These are phyloP conservation scores for Lactifluus subvellereus DNA, from an alignment of 768 basidiomycete species.

Conservation along the genomic window DNA sequence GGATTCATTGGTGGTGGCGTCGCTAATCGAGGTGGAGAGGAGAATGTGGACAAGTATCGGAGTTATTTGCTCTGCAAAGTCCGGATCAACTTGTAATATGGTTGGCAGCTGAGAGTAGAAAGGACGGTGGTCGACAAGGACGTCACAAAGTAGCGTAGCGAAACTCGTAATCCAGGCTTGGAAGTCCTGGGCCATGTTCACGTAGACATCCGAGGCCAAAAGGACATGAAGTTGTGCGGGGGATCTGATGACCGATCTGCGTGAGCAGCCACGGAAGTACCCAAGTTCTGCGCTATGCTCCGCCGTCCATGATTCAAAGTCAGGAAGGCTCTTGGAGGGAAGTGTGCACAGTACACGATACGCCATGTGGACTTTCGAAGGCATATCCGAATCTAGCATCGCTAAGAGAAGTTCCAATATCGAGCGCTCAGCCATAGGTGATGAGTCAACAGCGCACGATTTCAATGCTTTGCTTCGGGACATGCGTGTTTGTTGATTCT, in stretches of 20 bases:
- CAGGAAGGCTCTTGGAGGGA: conserved; percentile 15
- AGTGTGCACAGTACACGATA: conserved; percentile 22
- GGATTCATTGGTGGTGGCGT: conserved; percentile 25
- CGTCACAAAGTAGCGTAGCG: conserved; percentile 51
- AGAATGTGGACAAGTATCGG: conserved; percentile 72
- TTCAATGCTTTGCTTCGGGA: conserved; percentile 5
- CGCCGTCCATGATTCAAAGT: conserved; percentile 6
- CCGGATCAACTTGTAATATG: conserved; percentile 48
- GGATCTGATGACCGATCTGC: conserved; percentile 24
- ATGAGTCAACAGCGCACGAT: conserved; percentile 32
- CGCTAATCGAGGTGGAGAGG: conserved; percentile 34
- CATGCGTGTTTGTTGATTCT: conserved; percentile 32
- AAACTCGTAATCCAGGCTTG: conserved; percentile 56
- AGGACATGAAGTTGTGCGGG: conserved; percentile 37
- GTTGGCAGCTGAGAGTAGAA: conserved; percentile 67
- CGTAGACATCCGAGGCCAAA: conserved; percentile 32
- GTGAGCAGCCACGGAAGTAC: conserved; percentile 28
- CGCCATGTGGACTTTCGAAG: conserved; percentile 20
- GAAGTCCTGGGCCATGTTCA: conserved; percentile 46
- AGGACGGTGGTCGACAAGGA: conserved; percentile 45
- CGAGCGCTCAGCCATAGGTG: conserved; percentile 7
- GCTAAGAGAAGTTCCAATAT: conserved; percentile 22
- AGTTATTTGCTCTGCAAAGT: conserved; percentile 61
- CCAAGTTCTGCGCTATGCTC: conserved; percentile 26
- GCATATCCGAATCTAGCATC: conserved; percentile 21